phyloP scores from a whole-genome alignment of 2,329 filamentous ascomycete genomes.

The Fusarium redolens region DNA sequence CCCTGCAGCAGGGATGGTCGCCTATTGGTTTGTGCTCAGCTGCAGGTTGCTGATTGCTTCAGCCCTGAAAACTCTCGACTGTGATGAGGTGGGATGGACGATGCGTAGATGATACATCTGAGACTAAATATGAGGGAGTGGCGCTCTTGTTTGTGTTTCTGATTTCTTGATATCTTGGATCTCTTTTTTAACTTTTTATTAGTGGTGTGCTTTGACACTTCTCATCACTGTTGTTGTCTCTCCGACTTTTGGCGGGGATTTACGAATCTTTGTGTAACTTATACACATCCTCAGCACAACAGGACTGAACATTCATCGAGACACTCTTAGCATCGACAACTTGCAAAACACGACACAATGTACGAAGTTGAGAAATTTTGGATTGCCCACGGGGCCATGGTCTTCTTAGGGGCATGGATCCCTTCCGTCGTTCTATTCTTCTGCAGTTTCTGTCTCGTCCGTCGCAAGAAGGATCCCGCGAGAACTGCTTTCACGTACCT shows the following conservation, averaged over 20 bases:
- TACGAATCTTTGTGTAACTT: not conserved
- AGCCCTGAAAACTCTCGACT: not conserved
- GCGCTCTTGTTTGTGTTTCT: not conserved
- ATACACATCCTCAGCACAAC: not conserved
- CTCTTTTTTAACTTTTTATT: not conserved
- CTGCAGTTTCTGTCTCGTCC: slow-evolving; percentile 36
- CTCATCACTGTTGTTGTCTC: not conserved
- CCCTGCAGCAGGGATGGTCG: not conserved
- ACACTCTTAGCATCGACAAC: not conserved
- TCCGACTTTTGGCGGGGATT: not conserved
- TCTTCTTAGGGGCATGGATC: slow-evolving; percentile 18
- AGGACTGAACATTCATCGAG: not conserved
- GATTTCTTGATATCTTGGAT: not conserved
- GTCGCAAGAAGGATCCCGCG: slow-evolving; percentile 38
- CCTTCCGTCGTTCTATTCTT: slow-evolving; percentile 38
- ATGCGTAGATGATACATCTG: not conserved
- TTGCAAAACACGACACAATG: not conserved
- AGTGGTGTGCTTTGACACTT: not conserved
- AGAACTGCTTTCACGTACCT: slow-evolving; percentile 41
- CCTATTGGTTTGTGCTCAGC: slow-evolving; percentile 5
- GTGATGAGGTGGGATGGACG: not conserved
- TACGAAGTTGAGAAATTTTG: not conserved
- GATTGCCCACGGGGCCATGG: slow-evolving; percentile 29
- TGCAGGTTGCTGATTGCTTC: not conserved
- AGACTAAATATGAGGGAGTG: slow-evolving; percentile 5